phyloP scores from a whole-genome alignment of 2,329 filamentous ascomycete species.

The Clonostachys rhizophaga region DNA sequence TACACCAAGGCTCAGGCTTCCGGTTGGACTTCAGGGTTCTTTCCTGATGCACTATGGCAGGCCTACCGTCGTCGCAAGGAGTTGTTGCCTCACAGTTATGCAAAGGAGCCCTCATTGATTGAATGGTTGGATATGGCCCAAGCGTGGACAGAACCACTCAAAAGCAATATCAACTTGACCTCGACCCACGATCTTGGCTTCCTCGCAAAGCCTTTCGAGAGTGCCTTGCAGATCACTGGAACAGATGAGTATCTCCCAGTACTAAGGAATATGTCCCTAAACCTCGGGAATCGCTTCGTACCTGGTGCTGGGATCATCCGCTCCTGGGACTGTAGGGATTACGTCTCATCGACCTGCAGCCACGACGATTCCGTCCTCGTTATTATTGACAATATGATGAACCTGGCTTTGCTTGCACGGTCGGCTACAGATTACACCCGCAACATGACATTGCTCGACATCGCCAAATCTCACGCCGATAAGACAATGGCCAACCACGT shows the following conservation, averaged over 20 bases:
- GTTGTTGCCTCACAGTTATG: no score
- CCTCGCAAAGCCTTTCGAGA: constrained; percentile 29
- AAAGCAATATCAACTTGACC: constrained; percentile 22
- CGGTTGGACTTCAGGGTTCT: no score
- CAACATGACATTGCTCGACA: constrained; percentile 18
- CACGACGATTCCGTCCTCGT: constrained; percentile 13
- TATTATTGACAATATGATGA: constrained; percentile 35
- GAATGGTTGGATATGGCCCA: no score
- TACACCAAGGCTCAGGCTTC: no score
- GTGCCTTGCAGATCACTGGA: no score
- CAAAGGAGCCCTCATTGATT: no score
- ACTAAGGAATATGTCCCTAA: no score
- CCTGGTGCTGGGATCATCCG: constrained; percentile 13
- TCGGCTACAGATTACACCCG: constrained; percentile 21
- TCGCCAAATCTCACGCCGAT: constrained; percentile 30
- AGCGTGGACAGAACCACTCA: constrained; percentile 29
- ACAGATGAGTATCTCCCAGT: no score
- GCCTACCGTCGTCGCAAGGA: no score
- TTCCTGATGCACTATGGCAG: no score
- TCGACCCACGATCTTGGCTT: constrained; percentile 39
- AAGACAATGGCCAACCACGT: constrained; percentile 32
- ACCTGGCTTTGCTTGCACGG: constrained; percentile 36
- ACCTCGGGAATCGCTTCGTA: no score
- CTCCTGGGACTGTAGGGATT: constrained; percentile 29
- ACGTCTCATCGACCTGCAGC: no score